phyloP scores from a whole-genome alignment of 495 filamentous ascomycete species.

The Trichoderma asperelloides region DNA sequence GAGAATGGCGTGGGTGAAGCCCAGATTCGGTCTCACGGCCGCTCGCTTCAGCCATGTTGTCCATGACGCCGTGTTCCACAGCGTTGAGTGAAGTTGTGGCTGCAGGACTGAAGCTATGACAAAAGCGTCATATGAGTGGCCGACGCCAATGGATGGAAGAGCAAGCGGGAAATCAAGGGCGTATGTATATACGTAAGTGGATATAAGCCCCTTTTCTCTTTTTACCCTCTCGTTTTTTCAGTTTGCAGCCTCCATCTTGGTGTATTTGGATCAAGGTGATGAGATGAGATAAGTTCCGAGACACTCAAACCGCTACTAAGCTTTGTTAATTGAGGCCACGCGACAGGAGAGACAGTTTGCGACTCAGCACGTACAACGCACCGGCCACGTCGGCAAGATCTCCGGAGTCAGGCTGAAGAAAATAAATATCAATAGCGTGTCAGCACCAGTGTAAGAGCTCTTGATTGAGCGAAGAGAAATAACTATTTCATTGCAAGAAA shows the following conservation, averaged over 20 bases:
- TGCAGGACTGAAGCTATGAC: not conserved
- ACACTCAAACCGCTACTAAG: not conserved
- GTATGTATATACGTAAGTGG: not conserved
- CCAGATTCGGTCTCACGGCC: not conserved
- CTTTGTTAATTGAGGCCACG: not conserved
- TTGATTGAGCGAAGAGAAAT: not conserved
- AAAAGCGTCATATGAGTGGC: not conserved
- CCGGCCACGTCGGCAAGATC: not conserved
- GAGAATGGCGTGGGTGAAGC: not conserved
- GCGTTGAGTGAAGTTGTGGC: not conserved
- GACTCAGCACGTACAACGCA: not conserved
- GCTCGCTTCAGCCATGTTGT: not conserved
- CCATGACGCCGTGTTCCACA: not conserved
- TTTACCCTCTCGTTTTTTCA: not conserved
- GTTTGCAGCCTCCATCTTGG: not conserved
- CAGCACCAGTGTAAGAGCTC: not conserved
- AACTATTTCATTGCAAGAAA: not conserved
- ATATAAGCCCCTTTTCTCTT: not conserved
- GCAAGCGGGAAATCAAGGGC: not conserved
- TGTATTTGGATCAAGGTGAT: not conserved
- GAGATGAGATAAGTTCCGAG: not conserved
- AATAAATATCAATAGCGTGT: not conserved
- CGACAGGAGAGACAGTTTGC: not conserved
- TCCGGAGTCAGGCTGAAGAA: not conserved
- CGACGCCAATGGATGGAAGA: not conserved